phyloP scores from a whole-genome alignment of 495 filamentous ascomycete species.

The Lasiosphaeria miniovina region DNA sequence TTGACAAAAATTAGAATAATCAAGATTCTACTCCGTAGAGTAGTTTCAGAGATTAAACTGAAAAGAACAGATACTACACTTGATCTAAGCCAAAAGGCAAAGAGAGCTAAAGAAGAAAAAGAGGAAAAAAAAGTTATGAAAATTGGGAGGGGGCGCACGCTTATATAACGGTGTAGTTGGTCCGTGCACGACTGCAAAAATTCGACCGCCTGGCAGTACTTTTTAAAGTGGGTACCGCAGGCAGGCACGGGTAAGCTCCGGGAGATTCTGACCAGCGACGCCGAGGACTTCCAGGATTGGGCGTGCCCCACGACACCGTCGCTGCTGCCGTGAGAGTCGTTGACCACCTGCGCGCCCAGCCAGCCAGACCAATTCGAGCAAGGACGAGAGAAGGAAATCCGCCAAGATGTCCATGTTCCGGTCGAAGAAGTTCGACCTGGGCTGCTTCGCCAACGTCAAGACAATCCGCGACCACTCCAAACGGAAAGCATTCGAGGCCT shows the following conservation, averaged over 20 bases:
- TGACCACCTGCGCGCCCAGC: no score
- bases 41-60: constrained; percentile 82
- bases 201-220: no score
- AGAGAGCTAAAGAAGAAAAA: constrained; percentile 37
- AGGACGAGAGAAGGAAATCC: constrained; percentile 3
- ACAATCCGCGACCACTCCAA: constrained; percentile 92
- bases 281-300: no score
- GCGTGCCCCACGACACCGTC: no score
- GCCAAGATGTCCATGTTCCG: constrained; percentile 73
- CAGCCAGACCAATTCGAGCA: no score
- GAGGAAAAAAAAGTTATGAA: background rate
- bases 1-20: constrained; percentile 79
- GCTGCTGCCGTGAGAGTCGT: background rate
- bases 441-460: constrained; percentile 78
- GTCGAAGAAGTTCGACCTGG: constrained; percentile 81
- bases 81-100: constrained; percentile 87
- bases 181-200: background rate
- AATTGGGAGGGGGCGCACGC: background rate
- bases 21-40: constrained; percentile 69
- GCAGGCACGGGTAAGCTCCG: no score
- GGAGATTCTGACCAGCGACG: background rate
- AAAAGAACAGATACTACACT: constrained; percentile 99
- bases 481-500: constrained; percentile 81
- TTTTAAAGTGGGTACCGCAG: no score
- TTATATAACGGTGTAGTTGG: constrained; percentile 2